Percentiles rank a stretch among this genome's conserved stretches.
phyloP scores from a whole-genome alignment of 2,329 filamentous ascomycete species.

The Leptographium galeiforme region DNA sequence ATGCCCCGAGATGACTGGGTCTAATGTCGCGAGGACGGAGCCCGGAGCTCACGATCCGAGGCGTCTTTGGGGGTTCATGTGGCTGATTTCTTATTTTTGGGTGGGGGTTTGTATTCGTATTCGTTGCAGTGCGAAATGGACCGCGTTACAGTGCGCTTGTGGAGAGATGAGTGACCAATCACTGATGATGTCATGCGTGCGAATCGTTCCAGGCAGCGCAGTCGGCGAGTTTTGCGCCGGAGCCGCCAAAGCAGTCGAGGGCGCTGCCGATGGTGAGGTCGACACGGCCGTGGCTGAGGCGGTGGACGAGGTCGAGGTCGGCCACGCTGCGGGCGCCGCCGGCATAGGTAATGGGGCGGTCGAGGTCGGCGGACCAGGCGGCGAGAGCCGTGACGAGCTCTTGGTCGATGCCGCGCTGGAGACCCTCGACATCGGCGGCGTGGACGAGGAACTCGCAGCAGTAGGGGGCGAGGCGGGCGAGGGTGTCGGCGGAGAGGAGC shows the following conservation, averaged over 20 bases:
- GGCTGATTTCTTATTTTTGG: constrained; percentile 4
- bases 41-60: constrained; percentile 7
- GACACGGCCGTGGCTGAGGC: constrained; percentile 64
- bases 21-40: constrained; percentile 6
- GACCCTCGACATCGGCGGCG: constrained; percentile 88
- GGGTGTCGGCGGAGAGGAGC: constrained; percentile 68
- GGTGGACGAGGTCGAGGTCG: constrained; percentile 72
- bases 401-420: constrained; percentile 85
- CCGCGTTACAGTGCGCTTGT: background rate
- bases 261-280: constrained; percentile 95
- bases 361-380: constrained; percentile 64
- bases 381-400: constrained; percentile 64
- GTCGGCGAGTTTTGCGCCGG: constrained; percentile 73
- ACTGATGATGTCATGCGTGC: background rate
- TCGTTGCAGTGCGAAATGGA: constrained; percentile 4
- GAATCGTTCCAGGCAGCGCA: constrained; percentile 73
- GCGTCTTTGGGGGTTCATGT: constrained; percentile 1
- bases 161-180: too few species aligned
- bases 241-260: constrained; percentile 87
- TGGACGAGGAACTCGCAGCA: constrained; percentile 97
- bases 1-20: background rate
- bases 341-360: constrained; percentile 75
- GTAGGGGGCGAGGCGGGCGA: constrained; percentile 70
- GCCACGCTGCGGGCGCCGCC: constrained; percentile 75
- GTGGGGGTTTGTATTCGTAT: constrained; percentile 5